Percentiles rank a stretch among this genome's conserved stretches.
Evolutionary conservation across 1,284 basidiomycete species (phyloP).

Genomic region (Phenoliferia sp.): DNA sequence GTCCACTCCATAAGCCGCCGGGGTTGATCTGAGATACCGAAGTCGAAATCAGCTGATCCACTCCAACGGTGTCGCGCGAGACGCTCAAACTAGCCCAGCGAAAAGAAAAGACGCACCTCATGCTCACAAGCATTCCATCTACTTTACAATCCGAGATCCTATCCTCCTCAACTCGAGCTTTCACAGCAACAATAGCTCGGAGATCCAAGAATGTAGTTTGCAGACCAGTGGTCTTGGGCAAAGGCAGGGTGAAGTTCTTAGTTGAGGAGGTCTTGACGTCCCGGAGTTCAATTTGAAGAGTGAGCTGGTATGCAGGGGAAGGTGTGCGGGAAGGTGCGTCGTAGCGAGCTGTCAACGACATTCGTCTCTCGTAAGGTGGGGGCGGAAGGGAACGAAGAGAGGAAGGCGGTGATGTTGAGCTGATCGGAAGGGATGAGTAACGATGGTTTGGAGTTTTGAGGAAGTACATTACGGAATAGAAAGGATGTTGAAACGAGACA

Average conservation of each 20-base stretch:
- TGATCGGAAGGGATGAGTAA: no score
- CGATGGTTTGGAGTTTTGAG: no score
- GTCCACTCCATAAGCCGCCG: neutral
- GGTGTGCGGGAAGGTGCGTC: neutral
- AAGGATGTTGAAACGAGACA: no score
- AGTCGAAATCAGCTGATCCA: neutral
- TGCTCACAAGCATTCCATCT: neutral
- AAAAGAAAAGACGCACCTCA: neutral
- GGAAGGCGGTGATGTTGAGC: no score
- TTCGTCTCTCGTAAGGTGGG: neutral
- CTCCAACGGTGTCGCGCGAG: neutral
- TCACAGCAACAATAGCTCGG: neutral
- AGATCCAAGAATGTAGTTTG: neutral
- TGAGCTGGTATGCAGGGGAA: neutral
- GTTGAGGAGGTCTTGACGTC: neutral
- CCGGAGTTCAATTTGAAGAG: neutral
- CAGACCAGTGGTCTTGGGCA: neutral
- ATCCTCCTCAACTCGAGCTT: neutral
- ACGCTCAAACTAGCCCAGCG: neutral
- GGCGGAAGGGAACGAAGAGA: neutral
- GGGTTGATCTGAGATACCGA: neutral
- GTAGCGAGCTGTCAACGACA: neutral
- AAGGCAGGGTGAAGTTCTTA: neutral
- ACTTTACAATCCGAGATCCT: neutral
- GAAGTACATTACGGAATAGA: no score